Percentiles rank a stretch among this genome's conserved stretches.
phyloP scores from a whole-genome alignment of 2,329 filamentous ascomycete genomes.

The Calonectria pseudoturangicola region DNA sequence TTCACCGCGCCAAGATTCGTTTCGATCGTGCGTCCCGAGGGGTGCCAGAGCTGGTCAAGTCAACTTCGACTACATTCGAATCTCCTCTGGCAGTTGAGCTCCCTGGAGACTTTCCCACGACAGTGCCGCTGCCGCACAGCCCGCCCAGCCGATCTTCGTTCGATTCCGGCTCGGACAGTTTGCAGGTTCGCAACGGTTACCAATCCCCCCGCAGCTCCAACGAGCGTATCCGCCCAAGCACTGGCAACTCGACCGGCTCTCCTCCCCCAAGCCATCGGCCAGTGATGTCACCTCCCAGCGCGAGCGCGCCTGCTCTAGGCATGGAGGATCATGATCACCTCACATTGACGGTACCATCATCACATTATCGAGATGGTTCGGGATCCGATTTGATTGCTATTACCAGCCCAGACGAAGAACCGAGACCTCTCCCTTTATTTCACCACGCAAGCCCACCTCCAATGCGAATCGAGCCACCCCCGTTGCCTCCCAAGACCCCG shows the following conservation, averaged over 20 bases:
- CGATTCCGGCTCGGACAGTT: conserved; percentile 72
- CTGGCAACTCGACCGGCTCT: conserved; percentile 54
- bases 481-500: conserved; percentile 86
- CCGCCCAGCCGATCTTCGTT: conserved; percentile 71
- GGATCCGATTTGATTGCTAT: conserved; percentile 83
- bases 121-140: conserved; percentile 60
- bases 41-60: conserved; percentile 66
- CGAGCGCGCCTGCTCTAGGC: conserved; percentile 55
- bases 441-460: conserved; percentile 57
- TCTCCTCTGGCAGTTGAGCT: conserved; percentile 74
- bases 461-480: conserved; percentile 76
- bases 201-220: conserved; percentile 71
- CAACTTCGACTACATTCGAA: conserved; percentile 63
- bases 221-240: conserved; percentile 64
- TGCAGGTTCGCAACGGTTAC: conserved; percentile 62
- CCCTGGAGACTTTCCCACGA: conserved; percentile 72
- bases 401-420: conserved; percentile 74
- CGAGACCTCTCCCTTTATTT: conserved; percentile 61
- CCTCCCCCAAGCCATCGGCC: conserved; percentile 54
- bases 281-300: conserved; percentile 56
- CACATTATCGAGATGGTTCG: conserved; percentile 73
- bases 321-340: conserved; percentile 72
- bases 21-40: conserved; percentile 71
- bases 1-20: conserved; percentile 84
- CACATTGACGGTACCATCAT: conserved; percentile 72